A percentile compares a stretch with the other conserved stretches of the same genome.
Evolutionary conservation across 73 alveolate genomes (phyloP).

Genomic region (Paramecium tetraurelia): DNA sequence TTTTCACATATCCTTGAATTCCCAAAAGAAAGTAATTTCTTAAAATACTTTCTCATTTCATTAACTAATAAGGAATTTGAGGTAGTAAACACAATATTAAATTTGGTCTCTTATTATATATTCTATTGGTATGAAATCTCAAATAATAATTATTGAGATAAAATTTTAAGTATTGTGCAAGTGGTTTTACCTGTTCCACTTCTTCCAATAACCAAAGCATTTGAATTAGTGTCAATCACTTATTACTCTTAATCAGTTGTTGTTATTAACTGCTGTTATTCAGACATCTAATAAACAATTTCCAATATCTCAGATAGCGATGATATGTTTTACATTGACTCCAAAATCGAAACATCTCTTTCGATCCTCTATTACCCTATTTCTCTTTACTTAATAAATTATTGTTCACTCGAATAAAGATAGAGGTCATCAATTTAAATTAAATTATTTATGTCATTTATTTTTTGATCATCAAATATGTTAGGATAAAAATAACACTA

Average conservation of each 20-base stretch:
- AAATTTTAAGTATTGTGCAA: conserved; percentile 66
- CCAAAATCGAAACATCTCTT: background rate
- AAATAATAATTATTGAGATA: conserved; percentile 64
- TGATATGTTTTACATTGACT: background rate
- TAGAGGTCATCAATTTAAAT: background rate
- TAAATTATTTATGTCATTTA: background rate
- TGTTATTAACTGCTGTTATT: background rate
- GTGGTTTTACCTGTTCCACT: conserved; percentile 89
- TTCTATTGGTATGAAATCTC: background rate
- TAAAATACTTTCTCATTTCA: conserved; percentile 75
- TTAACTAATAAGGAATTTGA: conserved; percentile 78
- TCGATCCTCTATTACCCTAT: background rate
- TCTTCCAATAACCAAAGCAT: conserved; percentile 74
- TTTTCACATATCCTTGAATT: conserved; percentile 26
- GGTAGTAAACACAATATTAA: conserved; percentile 69
- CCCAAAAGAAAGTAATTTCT: conserved; percentile 38
- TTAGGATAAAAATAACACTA: background rate
- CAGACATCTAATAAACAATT: background rate
- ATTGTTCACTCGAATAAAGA: background rate
- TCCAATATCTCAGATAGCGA: background rate
- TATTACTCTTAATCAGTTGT: conserved; percentile 63
- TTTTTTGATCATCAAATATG: background rate
- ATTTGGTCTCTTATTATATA: background rate
- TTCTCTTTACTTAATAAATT: background rate
- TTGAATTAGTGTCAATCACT: conserved; percentile 46